phyloP scores from a whole-genome alignment of 805 yeast genomes.

The Yarrowia sp. region DNA sequence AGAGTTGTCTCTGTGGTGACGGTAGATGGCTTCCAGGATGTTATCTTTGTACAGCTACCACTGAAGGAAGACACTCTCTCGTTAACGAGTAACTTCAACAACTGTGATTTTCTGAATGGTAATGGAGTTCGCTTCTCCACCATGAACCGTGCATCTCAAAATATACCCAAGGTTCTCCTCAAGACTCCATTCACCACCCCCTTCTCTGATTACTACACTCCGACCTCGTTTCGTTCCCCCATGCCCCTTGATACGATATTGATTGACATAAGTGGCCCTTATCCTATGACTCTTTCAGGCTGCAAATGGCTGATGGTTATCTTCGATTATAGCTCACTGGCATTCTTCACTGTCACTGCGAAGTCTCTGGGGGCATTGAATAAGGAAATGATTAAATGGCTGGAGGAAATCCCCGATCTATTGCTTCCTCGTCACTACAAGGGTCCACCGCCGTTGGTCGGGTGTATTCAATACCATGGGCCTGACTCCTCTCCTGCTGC shows the following conservation, averaged over 20 bases:
- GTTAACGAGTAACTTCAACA: not conserved
- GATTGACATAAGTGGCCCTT: slow-evolving; percentile 13
- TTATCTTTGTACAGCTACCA: not conserved
- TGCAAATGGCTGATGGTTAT: not conserved
- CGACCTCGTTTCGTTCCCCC: not conserved
- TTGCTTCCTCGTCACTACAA: not conserved
- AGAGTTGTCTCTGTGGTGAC: not conserved
- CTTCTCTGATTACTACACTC: slow-evolving; percentile 1
- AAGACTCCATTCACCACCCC: slow-evolving; percentile 7
- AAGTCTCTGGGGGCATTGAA: not conserved
- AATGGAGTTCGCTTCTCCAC: slow-evolving; percentile 5
- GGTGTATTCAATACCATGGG: slow-evolving; percentile 13
- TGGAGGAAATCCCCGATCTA: not conserved
- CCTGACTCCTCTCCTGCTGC: slow-evolving; percentile 15
- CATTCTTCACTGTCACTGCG: not conserved
- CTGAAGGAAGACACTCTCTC: not conserved
- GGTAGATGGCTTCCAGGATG: not conserved
- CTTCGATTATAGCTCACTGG: slow-evolving; percentile 4
- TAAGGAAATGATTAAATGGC: not conserved
- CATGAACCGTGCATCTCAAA: not conserved
- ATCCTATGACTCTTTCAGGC: slow-evolving; percentile 3
- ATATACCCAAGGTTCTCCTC: not conserved
- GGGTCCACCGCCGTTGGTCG: not conserved
- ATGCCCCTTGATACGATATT: slow-evolving; percentile 1
- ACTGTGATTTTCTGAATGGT: slow-evolving; percentile 5